Conservation (phyloP, 1,139 yeast species). For the Arxiozyma slooffiae region DNA sequence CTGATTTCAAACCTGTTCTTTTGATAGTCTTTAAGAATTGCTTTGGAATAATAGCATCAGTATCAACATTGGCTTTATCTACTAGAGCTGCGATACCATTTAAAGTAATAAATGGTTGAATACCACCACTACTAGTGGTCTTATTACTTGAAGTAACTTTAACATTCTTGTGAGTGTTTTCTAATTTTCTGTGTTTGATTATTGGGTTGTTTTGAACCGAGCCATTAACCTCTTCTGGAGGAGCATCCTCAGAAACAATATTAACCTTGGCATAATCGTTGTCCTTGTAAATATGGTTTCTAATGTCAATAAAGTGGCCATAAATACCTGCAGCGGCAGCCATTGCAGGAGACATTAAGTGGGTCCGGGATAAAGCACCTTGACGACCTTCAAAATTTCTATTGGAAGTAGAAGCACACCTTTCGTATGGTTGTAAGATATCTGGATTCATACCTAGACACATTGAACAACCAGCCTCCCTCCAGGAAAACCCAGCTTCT, state of each 20-base stretch:
- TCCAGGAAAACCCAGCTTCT: constrained; percentile 95
- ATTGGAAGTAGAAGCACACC: constrained; percentile 97
- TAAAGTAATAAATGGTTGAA: constrained; percentile 52
- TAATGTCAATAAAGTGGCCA: constrained; percentile 85
- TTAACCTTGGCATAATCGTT: constrained; percentile 51
- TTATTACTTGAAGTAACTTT: neutral
- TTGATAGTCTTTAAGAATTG: constrained; percentile 95
- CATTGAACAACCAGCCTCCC: constrained; percentile 99
- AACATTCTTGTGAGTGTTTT: constrained; percentile 27
- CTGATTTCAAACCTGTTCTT: constrained; percentile 84
- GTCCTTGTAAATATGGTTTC: constrained; percentile 60
- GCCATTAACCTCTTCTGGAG: constrained; percentile 43
- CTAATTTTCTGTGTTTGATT: constrained; percentile 19
- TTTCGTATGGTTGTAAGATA: constrained; percentile 83
- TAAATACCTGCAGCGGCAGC: constrained; percentile 97
- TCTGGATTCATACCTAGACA: constrained; percentile 99
- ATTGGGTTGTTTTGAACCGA: constrained; percentile 37
- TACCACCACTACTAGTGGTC: constrained; percentile 2
- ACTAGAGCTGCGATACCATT: constrained; percentile 89
- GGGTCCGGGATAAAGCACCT: constrained; percentile 95
- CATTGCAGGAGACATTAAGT: constrained; percentile 97
- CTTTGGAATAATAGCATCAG: constrained; percentile 97
- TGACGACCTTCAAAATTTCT: constrained; percentile 99
- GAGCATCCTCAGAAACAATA: constrained; percentile 31
- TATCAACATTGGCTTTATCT: constrained; percentile 89